These are phyloP conservation scores for Pythium periplocum DNA, from an alignment of 352 stramenopile species.

Conservation along the genomic window DNA sequence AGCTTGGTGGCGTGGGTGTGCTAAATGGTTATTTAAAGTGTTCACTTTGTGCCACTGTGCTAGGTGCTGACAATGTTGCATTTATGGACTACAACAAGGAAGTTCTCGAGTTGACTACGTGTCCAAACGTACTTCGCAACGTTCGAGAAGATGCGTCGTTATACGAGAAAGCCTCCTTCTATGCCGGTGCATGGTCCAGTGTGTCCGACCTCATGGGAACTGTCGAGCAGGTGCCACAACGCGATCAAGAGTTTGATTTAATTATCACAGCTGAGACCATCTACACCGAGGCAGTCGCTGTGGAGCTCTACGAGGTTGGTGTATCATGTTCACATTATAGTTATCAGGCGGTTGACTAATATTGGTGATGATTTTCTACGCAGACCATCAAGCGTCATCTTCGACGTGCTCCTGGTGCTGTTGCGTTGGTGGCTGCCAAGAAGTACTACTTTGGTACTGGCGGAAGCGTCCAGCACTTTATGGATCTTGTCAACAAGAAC, in stretches of 20 bases:
- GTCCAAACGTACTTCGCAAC: constrained; percentile 68
- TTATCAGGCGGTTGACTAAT: too few species aligned
- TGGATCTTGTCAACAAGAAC: constrained; percentile 44
- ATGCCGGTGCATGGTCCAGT: constrained; percentile 67
- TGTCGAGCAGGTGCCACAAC: constrained; percentile 21
- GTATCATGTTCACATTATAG: too few species aligned
- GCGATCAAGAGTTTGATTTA: constrained; percentile 58
- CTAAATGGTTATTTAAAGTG: neutral
- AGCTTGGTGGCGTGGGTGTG: neutral
- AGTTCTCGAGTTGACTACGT: constrained; percentile 81
- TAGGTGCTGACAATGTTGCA: constrained; percentile 54
- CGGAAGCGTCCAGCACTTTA: constrained; percentile 85
- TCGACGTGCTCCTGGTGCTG: constrained; percentile 25
- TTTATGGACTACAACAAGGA: constrained; percentile 90
- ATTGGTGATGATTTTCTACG: constrained; percentile 1
- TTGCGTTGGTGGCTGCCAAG: constrained; percentile 74
- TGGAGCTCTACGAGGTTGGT: constrained; percentile 63
- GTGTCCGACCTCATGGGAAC: constrained; percentile 50
- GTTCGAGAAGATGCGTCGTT: constrained; percentile 15
- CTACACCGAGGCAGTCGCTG: constrained; percentile 73
- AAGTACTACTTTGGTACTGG: constrained; percentile 87
- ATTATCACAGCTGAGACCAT: constrained; percentile 84
- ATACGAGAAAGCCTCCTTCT: constrained; percentile 51
- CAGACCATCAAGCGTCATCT: constrained; percentile 80
- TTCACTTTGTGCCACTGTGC: neutral